Conservation (phyloP, 2,329 filamentous ascomycete genomes). For the Grosmannia penicillata region DNA sequence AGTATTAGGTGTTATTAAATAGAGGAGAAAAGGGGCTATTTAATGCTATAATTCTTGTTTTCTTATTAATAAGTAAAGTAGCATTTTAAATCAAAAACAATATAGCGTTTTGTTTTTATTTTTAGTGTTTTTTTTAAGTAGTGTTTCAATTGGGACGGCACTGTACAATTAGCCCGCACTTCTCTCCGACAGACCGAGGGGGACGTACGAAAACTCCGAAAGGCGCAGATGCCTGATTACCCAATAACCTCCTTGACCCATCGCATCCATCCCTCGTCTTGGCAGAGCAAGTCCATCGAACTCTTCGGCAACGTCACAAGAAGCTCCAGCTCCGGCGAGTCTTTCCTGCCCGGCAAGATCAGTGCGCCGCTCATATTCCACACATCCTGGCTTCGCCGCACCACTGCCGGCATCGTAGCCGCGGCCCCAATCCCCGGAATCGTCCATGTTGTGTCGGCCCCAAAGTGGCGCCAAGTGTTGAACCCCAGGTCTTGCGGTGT, state of each 20-base stretch:
- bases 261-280: conserved; percentile 13
- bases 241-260: conserved; percentile 15
- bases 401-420: conserved; percentile 13
- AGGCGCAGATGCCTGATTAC: too few relatives aligned
- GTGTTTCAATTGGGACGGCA: too few relatives aligned
- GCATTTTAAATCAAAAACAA: too few relatives aligned
- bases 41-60: too few relatives aligned
- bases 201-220: too few relatives aligned
- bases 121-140: too few relatives aligned
- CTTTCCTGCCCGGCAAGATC: conserved; percentile 16
- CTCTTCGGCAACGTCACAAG: conserved; percentile 17
- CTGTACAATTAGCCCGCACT: too few relatives aligned
- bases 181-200: too few relatives aligned
- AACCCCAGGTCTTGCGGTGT: conserved; percentile 24
- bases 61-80: too few relatives aligned
- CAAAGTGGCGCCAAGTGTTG: conserved; percentile 30
- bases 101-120: too few relatives aligned
- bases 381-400: conserved; percentile 16
- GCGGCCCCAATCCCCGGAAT: conserved; percentile 13
- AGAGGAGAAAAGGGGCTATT: too few relatives aligned
- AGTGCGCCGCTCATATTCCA: conserved; percentile 18
- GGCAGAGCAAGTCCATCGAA: conserved; percentile 16
- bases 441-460: conserved; percentile 23
- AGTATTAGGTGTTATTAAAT: too few relatives aligned
- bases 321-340: conserved; percentile 15